Evolutionary conservation across 257 asterid species (phyloP).

Genomic region (Paulownia fortunei): DNA sequence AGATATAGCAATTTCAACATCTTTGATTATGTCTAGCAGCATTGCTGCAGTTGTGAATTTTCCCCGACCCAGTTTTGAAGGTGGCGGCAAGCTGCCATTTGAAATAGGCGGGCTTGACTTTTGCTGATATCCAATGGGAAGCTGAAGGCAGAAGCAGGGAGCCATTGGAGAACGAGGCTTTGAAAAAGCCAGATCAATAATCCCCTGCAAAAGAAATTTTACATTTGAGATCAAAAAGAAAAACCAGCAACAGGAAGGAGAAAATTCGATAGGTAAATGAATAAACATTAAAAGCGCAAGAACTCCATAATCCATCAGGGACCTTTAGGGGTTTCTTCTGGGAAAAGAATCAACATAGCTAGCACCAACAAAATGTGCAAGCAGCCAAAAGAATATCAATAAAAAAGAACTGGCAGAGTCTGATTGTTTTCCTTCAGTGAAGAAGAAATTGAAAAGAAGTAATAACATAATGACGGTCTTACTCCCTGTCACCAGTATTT

Average conservation of each 20-base stretch:
- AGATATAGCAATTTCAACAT: constrained; percentile 83
- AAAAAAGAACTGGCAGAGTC: neutral
- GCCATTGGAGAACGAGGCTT: constrained; percentile 68
- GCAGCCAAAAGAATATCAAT: no score
- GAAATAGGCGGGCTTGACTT: constrained; percentile 57
- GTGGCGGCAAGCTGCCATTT: constrained; percentile 54
- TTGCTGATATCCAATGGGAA: constrained; percentile 76
- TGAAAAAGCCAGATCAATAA: constrained; percentile 77
- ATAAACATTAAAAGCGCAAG: no score
- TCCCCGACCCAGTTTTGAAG: constrained; percentile 55
- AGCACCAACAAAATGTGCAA: no score
- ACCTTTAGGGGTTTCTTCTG: no score
- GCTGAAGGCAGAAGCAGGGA: constrained; percentile 94
- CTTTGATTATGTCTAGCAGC: constrained; percentile 76
- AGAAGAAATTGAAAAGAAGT: neutral
- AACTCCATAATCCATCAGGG: no score
- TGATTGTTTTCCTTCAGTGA: neutral
- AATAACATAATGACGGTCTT: neutral
- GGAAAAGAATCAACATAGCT: no score
- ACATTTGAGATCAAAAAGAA: neutral
- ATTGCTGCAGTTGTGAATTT: constrained; percentile 79
- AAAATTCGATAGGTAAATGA: no score
- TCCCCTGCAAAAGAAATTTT: constrained; percentile 58
- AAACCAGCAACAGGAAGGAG: neutral
- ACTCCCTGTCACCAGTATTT: neutral